Percentiles rank a stretch among this genome's conserved stretches.
Conservation (phyloP, 148 eudicot species). For the Cornus kousa region DNA sequence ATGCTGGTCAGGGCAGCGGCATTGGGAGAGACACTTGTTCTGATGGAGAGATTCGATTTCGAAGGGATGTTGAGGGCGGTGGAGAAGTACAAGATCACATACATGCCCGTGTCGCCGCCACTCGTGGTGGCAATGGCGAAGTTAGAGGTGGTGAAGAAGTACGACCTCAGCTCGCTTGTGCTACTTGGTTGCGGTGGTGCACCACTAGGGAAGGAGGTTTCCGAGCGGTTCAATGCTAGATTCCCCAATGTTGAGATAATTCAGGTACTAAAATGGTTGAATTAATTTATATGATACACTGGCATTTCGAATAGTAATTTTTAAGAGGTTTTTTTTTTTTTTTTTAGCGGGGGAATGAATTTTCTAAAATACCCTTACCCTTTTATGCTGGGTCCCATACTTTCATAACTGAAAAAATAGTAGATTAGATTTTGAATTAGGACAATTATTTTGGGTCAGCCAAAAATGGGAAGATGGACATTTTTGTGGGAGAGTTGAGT, state of each 20-base stretch:
- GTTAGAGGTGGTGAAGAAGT: slow-evolving; percentile 59
- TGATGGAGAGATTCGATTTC: slow-evolving; percentile 76
- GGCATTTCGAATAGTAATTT: too few species aligned
- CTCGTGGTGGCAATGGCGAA: slow-evolving; percentile 71
- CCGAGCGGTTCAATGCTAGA: slow-evolving; percentile 44
- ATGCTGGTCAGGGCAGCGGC: slow-evolving; percentile 62
- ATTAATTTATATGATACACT: too few species aligned
- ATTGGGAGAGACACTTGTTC: slow-evolving; percentile 58
- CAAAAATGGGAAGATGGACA: too few species aligned
- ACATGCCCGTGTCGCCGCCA: slow-evolving; percentile 92
- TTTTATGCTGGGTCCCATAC: too few species aligned
- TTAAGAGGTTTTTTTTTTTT: too few species aligned
- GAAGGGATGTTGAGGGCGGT: slow-evolving; percentile 67
- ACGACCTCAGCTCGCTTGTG: slow-evolving; percentile 68
- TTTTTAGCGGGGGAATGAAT: too few species aligned
- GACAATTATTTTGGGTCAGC: too few species aligned
- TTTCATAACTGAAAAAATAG: too few species aligned
- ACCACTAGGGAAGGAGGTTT: slow-evolving; percentile 76
- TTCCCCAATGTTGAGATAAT: slow-evolving; percentile 57
- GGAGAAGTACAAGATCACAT: slow-evolving; percentile 66
- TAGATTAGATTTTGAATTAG: too few species aligned
- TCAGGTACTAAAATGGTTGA: slow-evolving; percentile 39
- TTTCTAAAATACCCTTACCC: too few species aligned
- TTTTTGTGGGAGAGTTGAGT: too few species aligned
- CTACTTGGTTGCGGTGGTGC: slow-evolving; percentile 76